Conservation (phyloP, 2,329 filamentous ascomycete species). For the Neonectria hederae region DNA sequence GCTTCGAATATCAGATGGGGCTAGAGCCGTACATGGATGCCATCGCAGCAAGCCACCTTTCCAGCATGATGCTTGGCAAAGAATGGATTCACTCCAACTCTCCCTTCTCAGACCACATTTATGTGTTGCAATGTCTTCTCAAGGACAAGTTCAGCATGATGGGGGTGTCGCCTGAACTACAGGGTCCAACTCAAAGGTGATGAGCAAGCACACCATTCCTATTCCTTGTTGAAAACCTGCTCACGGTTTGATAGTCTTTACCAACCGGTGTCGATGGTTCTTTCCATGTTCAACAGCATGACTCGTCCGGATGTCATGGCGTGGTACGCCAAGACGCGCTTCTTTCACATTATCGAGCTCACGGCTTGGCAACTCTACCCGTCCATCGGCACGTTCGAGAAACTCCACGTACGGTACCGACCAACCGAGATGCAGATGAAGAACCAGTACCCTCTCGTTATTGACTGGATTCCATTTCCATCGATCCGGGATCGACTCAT, state of each 20-base stretch:
- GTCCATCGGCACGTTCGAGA: slow-evolving; percentile 39
- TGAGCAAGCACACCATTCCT: background rate
- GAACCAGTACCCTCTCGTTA: slow-evolving; percentile 41
- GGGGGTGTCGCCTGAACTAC: slow-evolving; percentile 25
- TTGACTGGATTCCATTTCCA: slow-evolving; percentile 46
- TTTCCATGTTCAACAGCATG: slow-evolving; percentile 49
- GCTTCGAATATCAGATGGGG: slow-evolving; percentile 45
- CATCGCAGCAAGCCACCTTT: slow-evolving; percentile 36
- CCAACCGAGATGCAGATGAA: slow-evolving; percentile 41
- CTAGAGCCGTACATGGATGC: slow-evolving; percentile 40
- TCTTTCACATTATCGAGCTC: slow-evolving; percentile 47
- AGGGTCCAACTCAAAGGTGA: slow-evolving; percentile 29
- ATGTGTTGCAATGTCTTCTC: slow-evolving; percentile 38
- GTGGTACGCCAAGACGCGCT: slow-evolving; percentile 53
- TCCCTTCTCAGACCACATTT: slow-evolving; percentile 46
- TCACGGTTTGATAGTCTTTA: slow-evolving; percentile 33
- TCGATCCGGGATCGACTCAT: slow-evolving; percentile 44
- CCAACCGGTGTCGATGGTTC: slow-evolving; percentile 44
- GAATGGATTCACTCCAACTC: slow-evolving; percentile 43
- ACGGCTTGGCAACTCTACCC: slow-evolving; percentile 47
- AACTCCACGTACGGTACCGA: slow-evolving; percentile 42
- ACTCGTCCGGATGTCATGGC: slow-evolving; percentile 48
- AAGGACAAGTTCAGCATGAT: slow-evolving; percentile 37
- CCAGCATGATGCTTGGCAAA: slow-evolving; percentile 35
- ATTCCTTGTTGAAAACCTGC: fast-evolving